phyloP scores from a whole-genome alignment of 495 filamentous ascomycete species.

The Umbilicaria muhlenbergii region DNA sequence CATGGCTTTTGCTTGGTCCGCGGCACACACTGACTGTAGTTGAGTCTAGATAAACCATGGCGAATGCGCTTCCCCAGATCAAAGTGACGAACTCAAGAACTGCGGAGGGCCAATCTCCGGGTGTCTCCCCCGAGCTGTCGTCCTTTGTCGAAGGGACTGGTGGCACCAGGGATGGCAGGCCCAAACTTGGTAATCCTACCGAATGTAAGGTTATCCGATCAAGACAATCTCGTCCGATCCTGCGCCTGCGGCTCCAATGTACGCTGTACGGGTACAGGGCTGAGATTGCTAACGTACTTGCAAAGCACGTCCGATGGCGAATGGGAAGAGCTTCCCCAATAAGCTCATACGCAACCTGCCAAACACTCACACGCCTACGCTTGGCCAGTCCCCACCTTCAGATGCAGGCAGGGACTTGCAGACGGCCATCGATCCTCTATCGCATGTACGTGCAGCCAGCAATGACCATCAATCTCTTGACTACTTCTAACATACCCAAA shows the following conservation, averaged over 20 bases:
- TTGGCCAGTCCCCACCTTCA: conserved; percentile 1
- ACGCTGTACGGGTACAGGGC: neutral
- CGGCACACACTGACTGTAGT: too few relatives aligned
- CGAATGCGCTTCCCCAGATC: conserved; percentile 24
- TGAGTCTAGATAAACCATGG: conserved; percentile 15
- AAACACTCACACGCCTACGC: conserved; percentile 6
- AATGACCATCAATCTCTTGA: conserved; percentile 1
- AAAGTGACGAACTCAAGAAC: conserved; percentile 23
- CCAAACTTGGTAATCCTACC: too few relatives aligned
- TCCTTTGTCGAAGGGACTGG: conserved; percentile 12
- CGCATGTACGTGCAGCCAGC: conserved; percentile 27
- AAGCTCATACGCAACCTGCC: conserved; percentile 16
- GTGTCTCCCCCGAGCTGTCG: conserved; percentile 10
- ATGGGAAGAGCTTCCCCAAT: conserved; percentile 15
- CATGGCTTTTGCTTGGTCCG: too few relatives aligned
- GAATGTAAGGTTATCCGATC: conserved; percentile 2
- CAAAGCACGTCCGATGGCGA: conserved; percentile 13
- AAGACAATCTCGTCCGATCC: conserved; percentile 14
- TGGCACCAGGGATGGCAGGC: neutral
- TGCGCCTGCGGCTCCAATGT: conserved; percentile 1
- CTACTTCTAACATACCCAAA: conserved; percentile 4
- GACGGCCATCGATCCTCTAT: conserved; percentile 38
- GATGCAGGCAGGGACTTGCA: conserved; percentile 10
- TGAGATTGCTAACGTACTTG: conserved; percentile 6
- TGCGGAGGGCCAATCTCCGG: conserved; percentile 11